These are phyloP conservation scores for Groenewaldozyma salmanticensis DNA, from an alignment of 805 yeast genomes.

Conservation along the genomic window DNA sequence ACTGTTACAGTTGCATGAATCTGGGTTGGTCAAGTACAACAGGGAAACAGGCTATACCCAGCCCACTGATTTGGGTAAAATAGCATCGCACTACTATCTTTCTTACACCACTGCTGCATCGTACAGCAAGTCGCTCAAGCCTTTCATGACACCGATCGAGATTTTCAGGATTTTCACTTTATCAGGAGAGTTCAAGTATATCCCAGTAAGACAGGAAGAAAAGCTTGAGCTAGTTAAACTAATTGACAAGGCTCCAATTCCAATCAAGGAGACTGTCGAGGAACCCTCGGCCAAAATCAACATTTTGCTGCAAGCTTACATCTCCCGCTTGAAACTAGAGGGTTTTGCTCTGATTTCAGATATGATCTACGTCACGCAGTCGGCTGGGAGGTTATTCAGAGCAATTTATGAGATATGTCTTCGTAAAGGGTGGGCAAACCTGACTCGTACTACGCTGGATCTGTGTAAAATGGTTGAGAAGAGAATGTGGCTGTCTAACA, in stretches of 20 bases:
- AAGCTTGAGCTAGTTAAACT: constrained; percentile 59
- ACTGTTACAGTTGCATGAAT: constrained; percentile 43
- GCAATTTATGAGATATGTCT: constrained; percentile 76
- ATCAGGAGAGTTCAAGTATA: constrained; percentile 76
- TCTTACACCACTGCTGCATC: constrained; percentile 60
- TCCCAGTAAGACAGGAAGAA: constrained; percentile 85
- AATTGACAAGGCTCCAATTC: constrained; percentile 71
- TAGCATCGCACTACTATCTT: constrained; percentile 83
- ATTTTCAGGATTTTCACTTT: constrained; percentile 64
- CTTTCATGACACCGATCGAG: constrained; percentile 62
- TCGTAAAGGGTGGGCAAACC: constrained; percentile 58
- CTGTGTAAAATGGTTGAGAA: constrained; percentile 72
- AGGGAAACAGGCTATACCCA: constrained; percentile 36
- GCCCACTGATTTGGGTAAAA: constrained; percentile 65
- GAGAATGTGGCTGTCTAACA: constrained; percentile 73
- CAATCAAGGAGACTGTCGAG: constrained; percentile 60
- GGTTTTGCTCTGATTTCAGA: constrained; percentile 91
- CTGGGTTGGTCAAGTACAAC: constrained; percentile 55
- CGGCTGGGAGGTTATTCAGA: constrained; percentile 79
- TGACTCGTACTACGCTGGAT: constrained; percentile 48
- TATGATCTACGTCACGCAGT: constrained; percentile 86
- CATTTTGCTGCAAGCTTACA: constrained; percentile 73
- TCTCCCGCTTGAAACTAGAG: constrained; percentile 64
- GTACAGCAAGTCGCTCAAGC: constrained; percentile 53
- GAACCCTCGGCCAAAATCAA: constrained; percentile 74